These are phyloP conservation scores for Eleusine indica DNA, from an alignment of 176 grass and related monocot species.

Conservation along the genomic window DNA sequence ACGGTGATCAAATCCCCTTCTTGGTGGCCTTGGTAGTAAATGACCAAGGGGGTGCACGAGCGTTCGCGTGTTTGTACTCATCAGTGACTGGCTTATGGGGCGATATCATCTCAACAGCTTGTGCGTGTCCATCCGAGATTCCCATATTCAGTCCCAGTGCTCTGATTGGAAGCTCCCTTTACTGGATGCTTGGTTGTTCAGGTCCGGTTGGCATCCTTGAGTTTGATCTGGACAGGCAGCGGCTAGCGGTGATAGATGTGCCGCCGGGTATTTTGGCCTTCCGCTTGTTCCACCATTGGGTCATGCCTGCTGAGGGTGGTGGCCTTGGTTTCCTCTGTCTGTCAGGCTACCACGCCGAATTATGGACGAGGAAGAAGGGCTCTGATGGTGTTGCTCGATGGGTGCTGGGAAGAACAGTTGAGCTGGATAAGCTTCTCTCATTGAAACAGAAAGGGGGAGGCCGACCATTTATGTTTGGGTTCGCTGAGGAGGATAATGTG, in stretches of 20 bases:
- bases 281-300: neutral
- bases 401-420: conserved; percentile 15
- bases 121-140: neutral
- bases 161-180: neutral
- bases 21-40: neutral
- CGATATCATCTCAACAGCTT: neutral
- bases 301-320: neutral
- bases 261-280: neutral
- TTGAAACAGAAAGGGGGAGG: neutral
- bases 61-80: neutral
- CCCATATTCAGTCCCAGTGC: neutral
- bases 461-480: neutral
- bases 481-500: neutral
- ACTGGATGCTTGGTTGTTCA: neutral
- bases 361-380: conserved; percentile 6
- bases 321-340: neutral
- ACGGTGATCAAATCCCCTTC: neutral
- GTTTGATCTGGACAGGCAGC: neutral
- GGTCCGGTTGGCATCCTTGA: neutral
- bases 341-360: neutral
- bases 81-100: neutral
- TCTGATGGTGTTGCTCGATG: conserved; percentile 11
- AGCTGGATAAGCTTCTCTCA: neutral
- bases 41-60: neutral
- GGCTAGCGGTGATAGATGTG: neutral